Conservation (phyloP, 75 land plant genomes). For the Chamaecyparis obtusa region DNA sequence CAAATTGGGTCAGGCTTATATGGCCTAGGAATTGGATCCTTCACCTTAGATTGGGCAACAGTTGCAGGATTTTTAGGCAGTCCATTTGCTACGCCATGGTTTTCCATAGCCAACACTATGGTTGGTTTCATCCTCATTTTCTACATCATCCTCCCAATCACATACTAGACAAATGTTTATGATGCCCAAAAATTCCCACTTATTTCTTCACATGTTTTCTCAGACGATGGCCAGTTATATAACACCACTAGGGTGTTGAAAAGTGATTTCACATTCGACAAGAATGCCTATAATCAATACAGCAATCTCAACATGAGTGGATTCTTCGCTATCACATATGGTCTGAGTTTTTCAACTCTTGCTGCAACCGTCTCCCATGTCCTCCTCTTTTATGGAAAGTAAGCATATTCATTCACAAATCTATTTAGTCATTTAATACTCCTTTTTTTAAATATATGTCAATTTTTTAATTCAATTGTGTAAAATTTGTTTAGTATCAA, state of each 20-base stretch:
- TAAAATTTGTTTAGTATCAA: too few relatives aligned
- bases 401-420: neutral
- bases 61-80: constrained; percentile 49
- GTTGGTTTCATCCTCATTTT: constrained; percentile 51
- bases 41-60: constrained; percentile 64
- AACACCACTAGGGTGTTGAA: constrained; percentile 13
- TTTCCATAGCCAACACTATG: constrained; percentile 53
- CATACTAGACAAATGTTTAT: constrained; percentile 24
- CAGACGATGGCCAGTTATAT: neutral
- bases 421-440: neutral
- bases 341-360: constrained; percentile 23
- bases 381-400: constrained; percentile 31
- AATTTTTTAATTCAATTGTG: too few relatives aligned
- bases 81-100: constrained; percentile 61
- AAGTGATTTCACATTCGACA: constrained; percentile 12
- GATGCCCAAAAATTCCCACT: constrained; percentile 29
- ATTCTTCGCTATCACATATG: constrained; percentile 22
- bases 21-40: constrained; percentile 41
- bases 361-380: constrained; percentile 30
- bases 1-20: constrained; percentile 33
- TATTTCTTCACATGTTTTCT: constrained; percentile 16
- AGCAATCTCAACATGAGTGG: constrained; percentile 16
- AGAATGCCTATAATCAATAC: constrained; percentile 7
- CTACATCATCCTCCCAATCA: constrained; percentile 41
- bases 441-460: too few relatives aligned